These are phyloP conservation scores for Microsporum ferrugineum DNA, from an alignment of 2,329 filamentous ascomycete genomes.

Conservation along the genomic window DNA sequence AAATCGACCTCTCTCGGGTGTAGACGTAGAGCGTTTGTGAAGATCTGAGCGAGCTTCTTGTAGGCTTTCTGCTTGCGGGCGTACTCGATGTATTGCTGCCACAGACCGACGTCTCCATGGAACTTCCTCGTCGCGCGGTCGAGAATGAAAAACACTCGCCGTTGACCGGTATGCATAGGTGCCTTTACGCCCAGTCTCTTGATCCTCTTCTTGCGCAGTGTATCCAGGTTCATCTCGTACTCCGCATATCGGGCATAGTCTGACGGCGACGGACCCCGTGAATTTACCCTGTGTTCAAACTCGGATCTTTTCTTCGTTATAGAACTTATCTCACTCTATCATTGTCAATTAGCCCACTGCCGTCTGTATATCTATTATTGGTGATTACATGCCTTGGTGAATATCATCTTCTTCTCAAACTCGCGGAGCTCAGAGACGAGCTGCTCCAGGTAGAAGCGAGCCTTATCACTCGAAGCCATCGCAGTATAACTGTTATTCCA, in stretches of 20 bases:
- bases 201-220: conserved; percentile 69
- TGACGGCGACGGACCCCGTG: conserved; percentile 60
- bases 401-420: conserved; percentile 84
- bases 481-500: conserved; percentile 39
- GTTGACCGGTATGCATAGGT: conserved; percentile 60
- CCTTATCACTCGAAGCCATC: conserved; percentile 82
- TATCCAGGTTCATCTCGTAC: conserved; percentile 57
- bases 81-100: conserved; percentile 84
- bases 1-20: conserved; percentile 73
- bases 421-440: conserved; percentile 85
- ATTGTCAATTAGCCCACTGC: conserved; percentile 3
- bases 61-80: conserved; percentile 55
- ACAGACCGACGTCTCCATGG: conserved; percentile 66
- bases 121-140: conserved; percentile 78
- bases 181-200: conserved; percentile 67
- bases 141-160: conserved; percentile 77
- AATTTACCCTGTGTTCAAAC: conserved; percentile 82
- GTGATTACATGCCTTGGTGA: conserved; percentile 52
- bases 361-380: neutral
- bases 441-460: conserved; percentile 87
- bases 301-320: conserved; percentile 85
- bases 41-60: conserved; percentile 49
- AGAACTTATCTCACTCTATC: conserved; percentile 72
- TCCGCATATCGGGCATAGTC: conserved; percentile 79
- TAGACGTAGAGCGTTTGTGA: conserved; percentile 63